These are phyloP conservation scores for Oryza nivara DNA, from an alignment of 176 grass and related monocot species.

Conservation along the genomic window DNA sequence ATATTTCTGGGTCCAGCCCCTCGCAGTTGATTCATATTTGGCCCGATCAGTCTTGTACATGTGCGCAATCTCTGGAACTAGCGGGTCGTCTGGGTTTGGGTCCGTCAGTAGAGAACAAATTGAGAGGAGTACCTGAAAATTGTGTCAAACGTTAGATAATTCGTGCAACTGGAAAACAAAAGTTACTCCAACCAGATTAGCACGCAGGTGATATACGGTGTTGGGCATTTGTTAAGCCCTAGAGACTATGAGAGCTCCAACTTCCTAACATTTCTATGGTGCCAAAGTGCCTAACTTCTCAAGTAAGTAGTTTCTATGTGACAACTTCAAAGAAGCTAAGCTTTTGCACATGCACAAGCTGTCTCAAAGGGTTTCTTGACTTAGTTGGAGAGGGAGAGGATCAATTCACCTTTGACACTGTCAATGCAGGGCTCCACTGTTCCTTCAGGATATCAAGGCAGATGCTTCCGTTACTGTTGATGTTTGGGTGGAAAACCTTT, in stretches of 20 bases:
- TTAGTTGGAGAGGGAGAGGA: not conserved
- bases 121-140: slow-evolving; percentile 58
- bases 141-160: not conserved
- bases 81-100: slow-evolving; percentile 53
- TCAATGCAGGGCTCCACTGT: slow-evolving; percentile 67
- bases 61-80: slow-evolving; percentile 58
- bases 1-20: slow-evolving; percentile 66
- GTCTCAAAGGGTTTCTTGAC: not conserved
- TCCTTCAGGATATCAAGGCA: slow-evolving; percentile 73
- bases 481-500: slow-evolving; percentile 60
- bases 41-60: slow-evolving; percentile 55
- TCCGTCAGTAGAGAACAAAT: slow-evolving; percentile 64
- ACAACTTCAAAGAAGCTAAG: not conserved
- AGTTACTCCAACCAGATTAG: too few relatives aligned
- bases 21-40: slow-evolving; percentile 53
- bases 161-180: too few relatives aligned
- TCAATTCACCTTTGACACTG: slow-evolving; percentile 50
- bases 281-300: not conserved
- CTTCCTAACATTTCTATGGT: not conserved
- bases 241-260: not conserved
- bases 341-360: not conserved
- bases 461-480: slow-evolving; percentile 68
- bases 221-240: too few relatives aligned
- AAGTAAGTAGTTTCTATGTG: not conserved
- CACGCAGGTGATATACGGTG: too few relatives aligned